phyloP scores from a whole-genome alignment of 495 filamentous ascomycete species.

The Hyaloscypha variabilis region DNA sequence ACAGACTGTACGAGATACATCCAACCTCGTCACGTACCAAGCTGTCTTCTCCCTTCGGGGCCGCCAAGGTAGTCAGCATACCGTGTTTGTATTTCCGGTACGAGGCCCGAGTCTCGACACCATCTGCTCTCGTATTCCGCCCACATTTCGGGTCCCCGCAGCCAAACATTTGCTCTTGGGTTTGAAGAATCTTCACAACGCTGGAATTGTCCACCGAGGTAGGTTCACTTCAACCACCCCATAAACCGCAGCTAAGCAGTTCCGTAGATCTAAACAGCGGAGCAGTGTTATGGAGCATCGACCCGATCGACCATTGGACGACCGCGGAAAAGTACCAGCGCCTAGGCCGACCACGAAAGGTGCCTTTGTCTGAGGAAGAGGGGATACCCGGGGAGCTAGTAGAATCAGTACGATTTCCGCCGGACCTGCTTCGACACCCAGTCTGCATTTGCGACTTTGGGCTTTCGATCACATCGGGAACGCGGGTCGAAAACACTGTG shows the following conservation, averaged over 20 bases:
- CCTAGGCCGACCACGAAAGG: conserved; percentile 17
- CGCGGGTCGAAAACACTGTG: background rate
- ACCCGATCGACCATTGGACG: background rate
- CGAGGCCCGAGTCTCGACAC: conserved; percentile 35
- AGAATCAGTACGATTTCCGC: background rate
- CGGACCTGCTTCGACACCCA: background rate
- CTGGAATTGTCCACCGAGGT: conserved; percentile 35
- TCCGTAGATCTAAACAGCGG: conserved; percentile 8
- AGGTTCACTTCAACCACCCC: conserved; percentile 15
- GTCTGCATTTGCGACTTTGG: background rate
- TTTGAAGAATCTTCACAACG: conserved; percentile 36
- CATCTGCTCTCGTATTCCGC: conserved; percentile 19
- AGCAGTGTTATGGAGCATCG: conserved; percentile 4
- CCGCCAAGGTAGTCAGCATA: conserved; percentile 13
- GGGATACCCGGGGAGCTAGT: conserved; percentile 12
- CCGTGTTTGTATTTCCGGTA: conserved; percentile 35
- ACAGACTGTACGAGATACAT: conserved; percentile 7
- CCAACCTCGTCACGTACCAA: conserved; percentile 4
- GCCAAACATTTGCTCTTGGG: conserved; percentile 36
- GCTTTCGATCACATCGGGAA: background rate
- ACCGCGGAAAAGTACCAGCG: conserved; percentile 6
- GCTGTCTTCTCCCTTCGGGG: conserved; percentile 3
- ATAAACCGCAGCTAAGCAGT: background rate
- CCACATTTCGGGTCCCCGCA: conserved; percentile 36
- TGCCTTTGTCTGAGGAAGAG: background rate